A percentile compares a stretch with the other conserved stretches of the same genome.
Evolutionary conservation across 2,329 filamentous ascomycete genomes (phyloP).

Genomic region (Coniochaeta sp.): DNA sequence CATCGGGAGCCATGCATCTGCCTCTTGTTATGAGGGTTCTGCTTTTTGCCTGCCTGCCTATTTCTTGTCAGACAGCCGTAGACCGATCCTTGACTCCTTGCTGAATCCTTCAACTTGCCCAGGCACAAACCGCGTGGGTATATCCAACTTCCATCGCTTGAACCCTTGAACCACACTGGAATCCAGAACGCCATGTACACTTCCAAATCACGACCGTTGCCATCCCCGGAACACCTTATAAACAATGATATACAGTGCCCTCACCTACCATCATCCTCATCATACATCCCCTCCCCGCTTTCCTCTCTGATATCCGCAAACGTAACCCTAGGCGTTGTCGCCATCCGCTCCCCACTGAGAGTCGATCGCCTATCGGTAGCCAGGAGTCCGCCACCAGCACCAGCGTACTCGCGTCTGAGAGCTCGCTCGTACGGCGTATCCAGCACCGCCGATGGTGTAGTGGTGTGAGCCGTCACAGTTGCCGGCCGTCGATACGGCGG

Average conservation of each 20-base stretch:
- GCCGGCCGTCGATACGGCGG: not conserved
- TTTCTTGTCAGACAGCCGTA: not conserved
- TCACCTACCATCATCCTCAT: not conserved
- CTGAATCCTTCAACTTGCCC: not conserved
- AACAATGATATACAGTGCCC: not conserved
- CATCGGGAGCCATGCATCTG: too few relatives aligned
- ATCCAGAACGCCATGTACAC: not conserved
- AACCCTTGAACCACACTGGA: not conserved
- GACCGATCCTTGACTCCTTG: not conserved
- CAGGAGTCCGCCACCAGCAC: not conserved
- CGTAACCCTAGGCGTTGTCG: slow-evolving; percentile 5
- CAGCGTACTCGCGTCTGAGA: slow-evolving; percentile 11
- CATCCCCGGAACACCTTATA: not conserved
- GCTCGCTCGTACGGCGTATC: slow-evolving; percentile 15
- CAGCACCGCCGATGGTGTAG: slow-evolving; percentile 16
- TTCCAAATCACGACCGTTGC: not conserved
- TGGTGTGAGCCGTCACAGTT: slow-evolving; percentile 5
- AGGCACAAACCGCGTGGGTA: not conserved
- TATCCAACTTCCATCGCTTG: not conserved
- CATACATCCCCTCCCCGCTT: slow-evolving; percentile 4
- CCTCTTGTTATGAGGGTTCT: too few relatives aligned
- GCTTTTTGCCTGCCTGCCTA: not conserved
- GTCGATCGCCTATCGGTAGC: not conserved
- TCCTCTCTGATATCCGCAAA: slow-evolving; percentile 18
- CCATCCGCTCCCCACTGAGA: not conserved